phyloP scores from a whole-genome alignment of 768 basidiomycete species.

The Phylloporus rhodoxanthus region DNA sequence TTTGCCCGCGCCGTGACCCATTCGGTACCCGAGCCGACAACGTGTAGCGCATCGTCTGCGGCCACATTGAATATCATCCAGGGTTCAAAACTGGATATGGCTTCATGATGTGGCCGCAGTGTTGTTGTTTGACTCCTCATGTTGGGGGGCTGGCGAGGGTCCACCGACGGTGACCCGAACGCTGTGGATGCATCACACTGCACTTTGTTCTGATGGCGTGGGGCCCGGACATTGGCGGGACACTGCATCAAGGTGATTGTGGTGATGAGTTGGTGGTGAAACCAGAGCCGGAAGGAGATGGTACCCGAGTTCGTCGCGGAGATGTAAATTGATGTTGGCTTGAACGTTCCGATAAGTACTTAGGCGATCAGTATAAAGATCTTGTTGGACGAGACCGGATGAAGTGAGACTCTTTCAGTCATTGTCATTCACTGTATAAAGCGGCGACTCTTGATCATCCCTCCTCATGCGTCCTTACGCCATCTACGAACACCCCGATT shows the following conservation, averaged over 20 bases:
- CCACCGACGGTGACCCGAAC: too few species aligned
- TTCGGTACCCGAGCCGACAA: not conserved
- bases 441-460: not conserved
- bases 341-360: too few species aligned
- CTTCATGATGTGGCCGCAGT: not conserved
- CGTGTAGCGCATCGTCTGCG: not conserved
- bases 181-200: not conserved
- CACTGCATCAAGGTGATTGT: too few species aligned
- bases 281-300: not conserved
- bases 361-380: too few species aligned
- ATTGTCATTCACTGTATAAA: not conserved
- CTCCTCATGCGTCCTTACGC: constrained; percentile 29
- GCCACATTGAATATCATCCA: not conserved
- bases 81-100: not conserved
- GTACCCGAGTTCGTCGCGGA: not conserved
- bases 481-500: constrained; percentile 32
- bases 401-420: not conserved
- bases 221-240: too few species aligned
- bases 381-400: too few species aligned
- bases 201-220: not conserved
- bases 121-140: not conserved
- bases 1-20: not conserved
- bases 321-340: too few species aligned
- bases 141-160: not conserved
- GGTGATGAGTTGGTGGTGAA: too few species aligned